A percentile compares a stretch with the other conserved stretches of the same genome.
Conservation (phyloP, 2,329 filamentous ascomycete genomes). For the Sporothrix sp. region DNA sequence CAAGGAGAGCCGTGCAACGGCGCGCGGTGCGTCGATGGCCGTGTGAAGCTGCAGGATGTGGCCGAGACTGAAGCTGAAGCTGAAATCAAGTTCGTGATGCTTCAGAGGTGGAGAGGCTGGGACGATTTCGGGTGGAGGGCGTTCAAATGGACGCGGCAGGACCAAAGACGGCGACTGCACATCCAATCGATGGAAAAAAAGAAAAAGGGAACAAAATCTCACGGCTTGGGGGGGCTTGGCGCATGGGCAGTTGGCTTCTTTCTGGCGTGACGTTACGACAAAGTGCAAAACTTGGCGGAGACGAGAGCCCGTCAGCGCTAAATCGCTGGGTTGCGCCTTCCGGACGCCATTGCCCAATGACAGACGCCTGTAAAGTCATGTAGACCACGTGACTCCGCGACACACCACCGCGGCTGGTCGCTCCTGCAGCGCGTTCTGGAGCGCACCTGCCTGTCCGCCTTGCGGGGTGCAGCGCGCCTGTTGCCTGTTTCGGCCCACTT, state of each 20-base stretch:
- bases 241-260: not conserved
- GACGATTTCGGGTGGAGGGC: not conserved
- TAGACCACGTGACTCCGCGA: conserved; percentile 12
- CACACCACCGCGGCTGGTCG: no score
- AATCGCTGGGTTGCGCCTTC: not conserved
- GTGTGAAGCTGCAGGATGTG: not conserved
- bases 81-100: not conserved
- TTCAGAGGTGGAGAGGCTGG: no score
- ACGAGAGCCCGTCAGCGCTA: no score
- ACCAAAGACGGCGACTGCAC: no score
- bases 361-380: not conserved
- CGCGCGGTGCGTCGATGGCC: no score
- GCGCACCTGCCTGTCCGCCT: no score
- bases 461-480: not conserved
- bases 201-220: not conserved
- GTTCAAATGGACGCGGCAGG: not conserved
- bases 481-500: conserved; percentile 5
- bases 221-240: no score
- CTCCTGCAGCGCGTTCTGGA: no score
- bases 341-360: conserved; percentile 14
- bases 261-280: conserved; percentile 5
- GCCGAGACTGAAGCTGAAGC: not conserved
- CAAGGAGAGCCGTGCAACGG: no score
- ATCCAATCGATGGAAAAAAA: not conserved
- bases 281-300: not conserved